Conservation (phyloP, 108 stramenopile species). For the Nannochloropsis gaditana region DNA sequence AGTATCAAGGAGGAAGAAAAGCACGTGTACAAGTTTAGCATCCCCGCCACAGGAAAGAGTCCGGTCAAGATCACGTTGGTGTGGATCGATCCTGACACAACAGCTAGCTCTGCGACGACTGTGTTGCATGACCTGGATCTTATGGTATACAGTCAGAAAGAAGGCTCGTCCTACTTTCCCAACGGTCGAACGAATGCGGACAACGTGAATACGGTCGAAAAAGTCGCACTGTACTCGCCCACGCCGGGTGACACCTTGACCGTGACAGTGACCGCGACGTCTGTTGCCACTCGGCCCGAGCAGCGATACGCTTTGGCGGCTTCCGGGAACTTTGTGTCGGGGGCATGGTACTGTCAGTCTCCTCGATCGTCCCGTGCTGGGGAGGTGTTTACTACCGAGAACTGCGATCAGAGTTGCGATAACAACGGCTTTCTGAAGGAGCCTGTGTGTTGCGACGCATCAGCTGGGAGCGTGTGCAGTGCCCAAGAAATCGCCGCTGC, state of each 20-base stretch:
- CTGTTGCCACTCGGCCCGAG: neutral
- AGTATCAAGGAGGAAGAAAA: constrained; percentile 35
- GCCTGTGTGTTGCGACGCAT: neutral
- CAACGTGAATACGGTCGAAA: constrained; percentile 42
- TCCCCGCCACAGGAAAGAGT: neutral
- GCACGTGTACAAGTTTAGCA: constrained; percentile 37
- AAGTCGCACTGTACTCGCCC: constrained; percentile 21
- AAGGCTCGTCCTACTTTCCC: constrained; percentile 42
- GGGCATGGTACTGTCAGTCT: neutral
- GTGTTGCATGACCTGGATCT: constrained; percentile 54
- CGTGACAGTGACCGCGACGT: neutral
- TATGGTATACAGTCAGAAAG: constrained; percentile 32
- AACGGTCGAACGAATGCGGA: constrained; percentile 33
- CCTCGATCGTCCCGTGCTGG: neutral
- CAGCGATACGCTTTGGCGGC: neutral
- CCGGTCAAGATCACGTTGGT: constrained; percentile 42
- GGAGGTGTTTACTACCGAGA: neutral
- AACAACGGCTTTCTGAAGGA: neutral
- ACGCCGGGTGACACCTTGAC: neutral
- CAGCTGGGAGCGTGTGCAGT: neutral
- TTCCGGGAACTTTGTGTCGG: neutral
- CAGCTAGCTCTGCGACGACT: constrained; percentile 33
- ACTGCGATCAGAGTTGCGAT: neutral
- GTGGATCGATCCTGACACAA: constrained; percentile 49
- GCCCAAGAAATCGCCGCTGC: neutral